Base-by-base conservation (phyloP, 2,329 filamentous ascomycete species). In the Penicillium capsulatum region DNA sequence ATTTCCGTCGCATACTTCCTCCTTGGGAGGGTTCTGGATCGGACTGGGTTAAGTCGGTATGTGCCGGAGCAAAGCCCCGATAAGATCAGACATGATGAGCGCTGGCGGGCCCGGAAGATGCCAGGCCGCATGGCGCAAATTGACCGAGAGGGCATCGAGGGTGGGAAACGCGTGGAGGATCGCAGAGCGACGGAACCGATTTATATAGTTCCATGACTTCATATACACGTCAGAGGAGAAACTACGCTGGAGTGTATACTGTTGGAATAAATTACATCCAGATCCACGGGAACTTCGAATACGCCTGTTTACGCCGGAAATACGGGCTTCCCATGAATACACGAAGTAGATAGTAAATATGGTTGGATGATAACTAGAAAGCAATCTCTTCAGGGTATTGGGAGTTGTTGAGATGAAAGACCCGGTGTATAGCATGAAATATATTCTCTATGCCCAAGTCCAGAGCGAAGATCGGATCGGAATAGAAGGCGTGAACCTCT, bases 121-220 rank as follows among this genome's bases (percentile, higher is more conserved):
- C 41, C 39, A 28, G 40, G 27, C 13, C 38, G 38, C 36, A 48
- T 35, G 20, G 38, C 31, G 29, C 38, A 27, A 42, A 51, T 38
- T 26, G 42, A 31, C 36, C 35, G 24, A n/a, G 34, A 29, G 10
- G 38, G 38, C 50, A 55, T 50, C n/a, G n/a, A n/a, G n/a, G n/a
- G n/a, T n/a, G n/a, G n/a, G n/a, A n/a, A n/a, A n/a, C n/a, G n/a
- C n/a, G n/a, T n/a, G n/a, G n/a, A n/a, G n/a, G n/a, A n/a, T n/a
- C 24, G 10, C 42, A n/a, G 10, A 17, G 22, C 5, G 9, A 22
- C 19, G 19, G 19, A 9, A 22, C 9, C n/a, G n/a, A n/a, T n/a
- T n/a, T n/a, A n/a, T n/a, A n/a, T n/a, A n/a, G n/a, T n/a, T 42
- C 16, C 37, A 54, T 54, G 52, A 55, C 47, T 44, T 55, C 52